Evolutionary conservation across 768 basidiomycete genomes (phyloP), one percentile per base, ranked within the genome.

Genomic region (Mycena galopus): DNA sequence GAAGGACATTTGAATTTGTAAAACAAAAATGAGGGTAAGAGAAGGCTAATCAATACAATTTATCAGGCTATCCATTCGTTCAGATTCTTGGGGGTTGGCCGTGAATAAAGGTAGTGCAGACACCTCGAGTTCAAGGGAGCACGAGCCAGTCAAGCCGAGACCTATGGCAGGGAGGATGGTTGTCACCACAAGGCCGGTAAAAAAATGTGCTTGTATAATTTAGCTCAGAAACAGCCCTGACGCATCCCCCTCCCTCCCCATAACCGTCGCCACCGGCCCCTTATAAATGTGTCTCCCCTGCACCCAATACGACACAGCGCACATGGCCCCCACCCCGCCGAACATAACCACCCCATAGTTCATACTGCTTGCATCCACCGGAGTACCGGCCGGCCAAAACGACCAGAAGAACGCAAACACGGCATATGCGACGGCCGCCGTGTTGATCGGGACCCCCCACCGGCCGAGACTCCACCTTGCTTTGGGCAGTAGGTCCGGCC

Each of bases 381-480:
- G 65, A 55, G 65, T 66, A 58, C 65, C 65, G 56, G 65, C 65
- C 65, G 65, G 65, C 65, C 65, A 66, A 66, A 66, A 66, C 39
- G 65, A 66, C 65, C 65, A 66, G 65, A 66, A 66, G 55, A 66
- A 66, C 56, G 65, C 65, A 66, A 66, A 66, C 39, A 66, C 65
- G 56, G 65, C 65, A 30, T 66, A 66, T 56, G 30, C 56, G 56
- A 66, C 65, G 56, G 65, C 65, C 55, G 55, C 56, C 55, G 55
- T 39, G 30, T 66, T 66, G 56, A 66, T 56, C 56, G 56, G 65
- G 65, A 66, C 65, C 55, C 65, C 65, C 65, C 65, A 66, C 27
- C 65, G 65, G 56, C 65, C 65, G 65, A 66, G 65, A 66, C 65
- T 66, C 65, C 65, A 66, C 65, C 55, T 57, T 66, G 56, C 65